Base-by-base conservation (phyloP, 805 yeast species). In the Kluyveromyces starmeri region DNA sequence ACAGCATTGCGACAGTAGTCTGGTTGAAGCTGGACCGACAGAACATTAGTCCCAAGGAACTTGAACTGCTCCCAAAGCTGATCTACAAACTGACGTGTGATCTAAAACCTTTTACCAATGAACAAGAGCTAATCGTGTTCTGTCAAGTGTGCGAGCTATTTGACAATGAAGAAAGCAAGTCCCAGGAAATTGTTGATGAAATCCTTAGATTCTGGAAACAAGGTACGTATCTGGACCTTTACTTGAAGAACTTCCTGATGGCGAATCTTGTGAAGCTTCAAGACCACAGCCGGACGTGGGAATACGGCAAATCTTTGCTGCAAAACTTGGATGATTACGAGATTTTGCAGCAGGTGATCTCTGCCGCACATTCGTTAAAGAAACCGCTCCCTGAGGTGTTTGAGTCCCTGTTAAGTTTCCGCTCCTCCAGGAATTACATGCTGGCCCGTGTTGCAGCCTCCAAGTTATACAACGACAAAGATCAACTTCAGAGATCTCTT, bases 61-160 rank as follows among this genome's bases (percentile, higher is more conserved):
- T 50, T 32, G 60, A 53, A 24, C 55, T 85, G 24, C 73, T 73
- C 40, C 78, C 83, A 1, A 61, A 67, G 38, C 58, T 85, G 21
- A 88, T 85, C 0, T 47, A 66, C 38, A 73, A 78, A 43, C 51
- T 79, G 42, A 51, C 81, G 19, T 74, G 70, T 19, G 55, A 57
- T n/a, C 50, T 68, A 12, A 59, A 62, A 28, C 83, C 89, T 1
- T 61, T 67, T 28, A 44, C 61, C 26, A 61, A 65, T 14, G 72
- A 79, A 7, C 94, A 84, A 45, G 94, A 86, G 40, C 58, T 70
- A 2, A 83, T 62, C 43, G 71, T 84, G 2, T 67, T 68, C 38
- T 75, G 74, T 2, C 59, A 65, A 27, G 65, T 83, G 2, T 55
- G 77, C 40, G 53, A 61, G 28, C 35, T 54, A 22, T 54, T 50